phyloP scores from a whole-genome alignment of 2,329 filamentous ascomycete genomes.

The Fusarium sp. region DNA sequence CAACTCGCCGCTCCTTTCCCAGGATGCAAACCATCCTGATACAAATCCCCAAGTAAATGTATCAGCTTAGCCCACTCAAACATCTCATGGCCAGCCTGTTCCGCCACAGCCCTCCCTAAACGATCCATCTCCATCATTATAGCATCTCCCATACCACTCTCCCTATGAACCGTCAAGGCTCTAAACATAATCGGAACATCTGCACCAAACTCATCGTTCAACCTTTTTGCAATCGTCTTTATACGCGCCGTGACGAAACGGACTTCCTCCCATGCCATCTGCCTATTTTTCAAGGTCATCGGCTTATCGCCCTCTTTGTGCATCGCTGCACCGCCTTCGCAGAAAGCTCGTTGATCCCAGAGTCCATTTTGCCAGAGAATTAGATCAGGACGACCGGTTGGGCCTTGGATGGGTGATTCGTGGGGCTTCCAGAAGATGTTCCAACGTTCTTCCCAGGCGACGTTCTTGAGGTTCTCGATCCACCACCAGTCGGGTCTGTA shows the following conservation, averaged over 20 bases:
- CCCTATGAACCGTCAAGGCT: constrained; percentile 23
- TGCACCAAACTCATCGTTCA: constrained; percentile 17
- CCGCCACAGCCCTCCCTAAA: constrained; percentile 24
- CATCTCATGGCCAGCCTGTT: constrained; percentile 35
- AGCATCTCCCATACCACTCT: constrained; percentile 25
- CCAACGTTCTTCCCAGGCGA: constrained; percentile 30
- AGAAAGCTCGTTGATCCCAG: constrained; percentile 32
- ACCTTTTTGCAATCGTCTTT: constrained; percentile 16
- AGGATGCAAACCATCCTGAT: constrained; percentile 18
- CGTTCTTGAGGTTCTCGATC: constrained; percentile 30
- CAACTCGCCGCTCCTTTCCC: constrained; percentile 31
- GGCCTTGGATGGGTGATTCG: constrained; percentile 22
- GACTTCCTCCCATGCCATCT: constrained; percentile 33
- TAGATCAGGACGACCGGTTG: constrained; percentile 18
- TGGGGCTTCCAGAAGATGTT: constrained; percentile 29
- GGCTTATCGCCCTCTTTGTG: neutral
- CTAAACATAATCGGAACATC: constrained; percentile 30
- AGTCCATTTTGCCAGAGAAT: constrained; percentile 36
- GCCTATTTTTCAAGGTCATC: constrained; percentile 10
- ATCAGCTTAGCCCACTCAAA: constrained; percentile 34
- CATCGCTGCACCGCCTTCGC: constrained; percentile 15
- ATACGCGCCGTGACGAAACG: constrained; percentile 31
- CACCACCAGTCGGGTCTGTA: constrained; percentile 37
- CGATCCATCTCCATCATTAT: constrained; percentile 37
- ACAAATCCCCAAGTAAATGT: constrained; percentile 16